Percentiles rank a stretch among this genome's conserved stretches.
phyloP scores from a whole-genome alignment of 1,284 basidiomycete genomes.

The Boletus semigastroideus region DNA sequence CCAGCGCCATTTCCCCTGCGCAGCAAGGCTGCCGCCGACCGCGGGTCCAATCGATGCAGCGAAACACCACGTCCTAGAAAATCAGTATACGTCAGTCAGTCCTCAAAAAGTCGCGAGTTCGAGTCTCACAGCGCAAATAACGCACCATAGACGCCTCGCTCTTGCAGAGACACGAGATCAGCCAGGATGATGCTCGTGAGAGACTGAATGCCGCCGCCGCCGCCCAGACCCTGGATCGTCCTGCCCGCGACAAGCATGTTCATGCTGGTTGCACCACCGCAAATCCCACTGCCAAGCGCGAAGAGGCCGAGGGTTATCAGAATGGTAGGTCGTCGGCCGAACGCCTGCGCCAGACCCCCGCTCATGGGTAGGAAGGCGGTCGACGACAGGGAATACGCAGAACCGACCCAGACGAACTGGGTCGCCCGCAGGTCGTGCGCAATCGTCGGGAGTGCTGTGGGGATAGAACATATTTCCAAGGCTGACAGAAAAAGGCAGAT shows the following conservation, averaged over 20 bases:
- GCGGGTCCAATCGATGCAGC: conserved; percentile 32
- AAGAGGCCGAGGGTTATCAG: neutral
- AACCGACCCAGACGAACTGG: conserved; percentile 2
- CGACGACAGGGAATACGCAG: conserved; percentile 1
- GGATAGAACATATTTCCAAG: neutral
- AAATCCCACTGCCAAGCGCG: conserved; percentile 1
- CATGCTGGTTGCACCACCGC: neutral
- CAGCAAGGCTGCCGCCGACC: conserved; percentile 38
- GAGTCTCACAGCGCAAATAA: neutral
- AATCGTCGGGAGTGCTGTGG: neutral
- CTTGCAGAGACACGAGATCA: neutral
- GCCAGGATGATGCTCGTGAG: conserved; percentile 1
- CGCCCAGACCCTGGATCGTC: conserved; percentile 1
- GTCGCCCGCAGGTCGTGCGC: neutral
- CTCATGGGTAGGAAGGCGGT: conserved; percentile 6
- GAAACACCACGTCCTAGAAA: conserved; percentile 11
- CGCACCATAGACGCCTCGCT: neutral
- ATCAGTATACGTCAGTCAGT: neutral
- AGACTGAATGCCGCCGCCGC: conserved; percentile 4
- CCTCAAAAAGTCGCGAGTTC: conserved; percentile 3
- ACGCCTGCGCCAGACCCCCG: neutral
- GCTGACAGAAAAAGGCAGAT: neutral
- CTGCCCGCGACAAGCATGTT: conserved; percentile 3
- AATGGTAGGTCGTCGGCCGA: conserved; percentile 1
- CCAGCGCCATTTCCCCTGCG: conserved; percentile 40